Evolutionary conservation across 148 eudicot genomes (phyloP).

Genomic region (Diospyros kaki): DNA sequence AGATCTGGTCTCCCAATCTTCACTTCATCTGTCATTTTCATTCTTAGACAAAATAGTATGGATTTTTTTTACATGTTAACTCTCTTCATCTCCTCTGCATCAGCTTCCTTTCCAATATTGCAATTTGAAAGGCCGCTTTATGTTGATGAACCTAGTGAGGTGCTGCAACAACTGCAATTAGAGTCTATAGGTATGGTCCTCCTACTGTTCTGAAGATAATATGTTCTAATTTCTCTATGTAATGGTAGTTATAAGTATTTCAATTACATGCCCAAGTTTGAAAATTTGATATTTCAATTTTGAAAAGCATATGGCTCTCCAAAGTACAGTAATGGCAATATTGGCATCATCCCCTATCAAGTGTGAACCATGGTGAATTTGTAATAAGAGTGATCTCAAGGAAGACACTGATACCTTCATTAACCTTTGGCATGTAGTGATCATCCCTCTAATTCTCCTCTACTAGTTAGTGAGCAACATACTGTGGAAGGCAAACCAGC

Average conservation of each 20-base stretch:
- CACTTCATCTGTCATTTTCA: no score
- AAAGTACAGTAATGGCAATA: neutral
- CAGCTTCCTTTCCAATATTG: conserved; percentile 18
- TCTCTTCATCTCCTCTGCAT: neutral
- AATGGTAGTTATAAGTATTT: neutral
- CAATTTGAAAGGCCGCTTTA: conserved; percentile 38
- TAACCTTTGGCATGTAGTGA: no score
- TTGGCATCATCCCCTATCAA: neutral
- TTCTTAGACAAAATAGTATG: no score
- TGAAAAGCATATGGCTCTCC: neutral
- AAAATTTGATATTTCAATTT: neutral
- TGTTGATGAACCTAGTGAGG: conserved; percentile 48
- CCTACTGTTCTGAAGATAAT: neutral
- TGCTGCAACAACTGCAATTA: conserved; percentile 49
- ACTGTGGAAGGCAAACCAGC: no score
- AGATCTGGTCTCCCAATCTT: no score
- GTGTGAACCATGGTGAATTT: neutral
- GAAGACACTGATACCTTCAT: no score
- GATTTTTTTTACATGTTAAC: neutral
- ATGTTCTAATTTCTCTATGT: neutral
- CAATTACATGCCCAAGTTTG: neutral
- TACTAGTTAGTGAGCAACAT: no score
- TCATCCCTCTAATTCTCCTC: no score
- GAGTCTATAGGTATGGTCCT: conserved; percentile 52
- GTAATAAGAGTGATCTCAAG: neutral